Conservation (phyloP, 164 flowering plant genomes). For the Protea cynaroides region DNA sequence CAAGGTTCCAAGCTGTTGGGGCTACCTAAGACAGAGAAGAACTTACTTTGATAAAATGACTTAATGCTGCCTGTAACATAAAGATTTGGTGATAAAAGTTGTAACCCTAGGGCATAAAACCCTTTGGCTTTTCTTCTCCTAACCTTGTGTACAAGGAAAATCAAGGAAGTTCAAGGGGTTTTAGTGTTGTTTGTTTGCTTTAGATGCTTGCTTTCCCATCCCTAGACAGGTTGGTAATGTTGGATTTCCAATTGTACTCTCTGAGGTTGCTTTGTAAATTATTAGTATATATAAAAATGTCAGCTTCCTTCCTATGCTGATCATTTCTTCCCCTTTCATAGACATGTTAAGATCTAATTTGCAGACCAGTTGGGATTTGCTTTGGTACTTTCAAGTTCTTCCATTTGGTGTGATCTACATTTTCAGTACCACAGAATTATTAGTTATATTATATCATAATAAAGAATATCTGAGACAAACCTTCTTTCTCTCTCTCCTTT, state of each 20-base stretch:
- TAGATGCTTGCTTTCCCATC: background rate
- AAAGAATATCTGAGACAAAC: too few species aligned
- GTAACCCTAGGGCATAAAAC: background rate
- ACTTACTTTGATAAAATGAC: background rate
- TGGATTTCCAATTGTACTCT: background rate
- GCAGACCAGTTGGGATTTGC: too few species aligned
- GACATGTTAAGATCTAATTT: too few species aligned
- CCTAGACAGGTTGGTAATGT: background rate
- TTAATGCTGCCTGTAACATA: background rate
- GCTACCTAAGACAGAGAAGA: conserved; percentile 25
- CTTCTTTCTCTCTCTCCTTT: too few species aligned
- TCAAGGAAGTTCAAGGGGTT: too few species aligned
- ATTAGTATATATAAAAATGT: background rate
- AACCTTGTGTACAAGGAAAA: background rate
- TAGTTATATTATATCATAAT: too few species aligned
- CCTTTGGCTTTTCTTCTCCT: background rate
- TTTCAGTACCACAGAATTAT: too few species aligned
- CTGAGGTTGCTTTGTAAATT: background rate
- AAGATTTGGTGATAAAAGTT: background rate
- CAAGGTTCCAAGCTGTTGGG: conserved; percentile 73
- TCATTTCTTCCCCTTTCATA: too few species aligned
- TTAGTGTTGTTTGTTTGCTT: too few species aligned
- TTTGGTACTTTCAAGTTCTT: too few species aligned
- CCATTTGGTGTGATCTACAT: too few species aligned
- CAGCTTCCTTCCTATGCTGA: background rate